Evolutionary conservation across 2,329 filamentous ascomycete species (phyloP).

Genomic region (Cercospora berteroae): DNA sequence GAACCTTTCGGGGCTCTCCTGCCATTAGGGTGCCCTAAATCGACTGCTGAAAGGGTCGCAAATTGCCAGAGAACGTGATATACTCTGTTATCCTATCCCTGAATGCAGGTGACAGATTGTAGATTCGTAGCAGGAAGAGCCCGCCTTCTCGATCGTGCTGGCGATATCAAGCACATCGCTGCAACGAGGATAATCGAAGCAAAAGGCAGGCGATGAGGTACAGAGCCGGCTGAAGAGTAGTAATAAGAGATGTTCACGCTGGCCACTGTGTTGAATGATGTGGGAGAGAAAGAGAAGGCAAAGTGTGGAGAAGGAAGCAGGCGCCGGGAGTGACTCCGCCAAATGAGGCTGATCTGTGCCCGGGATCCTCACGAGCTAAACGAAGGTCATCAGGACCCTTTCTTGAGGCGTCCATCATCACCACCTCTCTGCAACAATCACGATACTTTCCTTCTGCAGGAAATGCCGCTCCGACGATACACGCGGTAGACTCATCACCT

Average conservation of each 20-base stretch:
- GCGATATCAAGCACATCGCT: background rate
- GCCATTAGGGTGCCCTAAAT: too few relatives aligned
- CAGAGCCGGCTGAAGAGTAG: background rate
- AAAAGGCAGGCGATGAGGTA: background rate
- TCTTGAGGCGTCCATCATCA: background rate
- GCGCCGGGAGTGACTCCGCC: background rate
- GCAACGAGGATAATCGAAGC: background rate
- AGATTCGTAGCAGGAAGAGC: background rate
- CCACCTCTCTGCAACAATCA: background rate
- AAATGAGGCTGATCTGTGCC: slow-evolving; percentile 4
- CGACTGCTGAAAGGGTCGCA: too few relatives aligned
- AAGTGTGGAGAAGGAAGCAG: background rate
- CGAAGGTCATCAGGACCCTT: slow-evolving; percentile 8
- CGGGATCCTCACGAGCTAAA: background rate
- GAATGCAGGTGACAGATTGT: too few relatives aligned
- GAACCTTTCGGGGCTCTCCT: too few relatives aligned
- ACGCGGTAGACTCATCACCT: slow-evolving; percentile 10
- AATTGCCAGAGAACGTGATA: too few relatives aligned
- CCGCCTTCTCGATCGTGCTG: background rate
- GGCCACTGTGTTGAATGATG: background rate
- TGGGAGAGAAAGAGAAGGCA: background rate
- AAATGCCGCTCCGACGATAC: slow-evolving; percentile 2
- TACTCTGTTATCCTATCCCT: too few relatives aligned
- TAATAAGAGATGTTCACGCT: background rate
- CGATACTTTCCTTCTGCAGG: background rate